Evolutionary conservation across 225 moss, liverwort and hornwort genomes (phyloP).

Genomic region (Physcomitrellopsis africana): DNA sequence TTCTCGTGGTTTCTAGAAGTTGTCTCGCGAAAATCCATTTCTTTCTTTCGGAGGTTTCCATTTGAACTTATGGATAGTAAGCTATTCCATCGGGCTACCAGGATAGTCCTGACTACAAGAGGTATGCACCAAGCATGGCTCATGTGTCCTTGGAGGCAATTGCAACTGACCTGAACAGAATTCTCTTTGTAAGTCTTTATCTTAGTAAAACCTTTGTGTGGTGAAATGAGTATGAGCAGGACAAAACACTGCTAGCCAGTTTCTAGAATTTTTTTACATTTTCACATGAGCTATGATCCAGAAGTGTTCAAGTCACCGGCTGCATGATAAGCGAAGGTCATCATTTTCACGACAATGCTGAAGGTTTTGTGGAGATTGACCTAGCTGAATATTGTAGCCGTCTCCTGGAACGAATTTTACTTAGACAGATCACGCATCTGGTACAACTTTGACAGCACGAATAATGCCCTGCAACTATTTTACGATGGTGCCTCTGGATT

Average conservation of each 20-base stretch:
- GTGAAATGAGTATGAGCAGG: too few relatives aligned
- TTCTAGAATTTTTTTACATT: conserved; percentile 25
- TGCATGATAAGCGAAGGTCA: conserved; percentile 30
- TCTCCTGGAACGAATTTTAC: conserved; percentile 36
- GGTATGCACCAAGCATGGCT: neutral
- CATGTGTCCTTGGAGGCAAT: conserved; percentile 23
- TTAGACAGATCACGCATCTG: conserved; percentile 27
- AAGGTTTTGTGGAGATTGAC: conserved; percentile 28
- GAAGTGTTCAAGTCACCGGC: conserved; percentile 38
- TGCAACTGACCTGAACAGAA: conserved; percentile 20
- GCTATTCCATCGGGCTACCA: neutral
- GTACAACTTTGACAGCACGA: conserved; percentile 37
- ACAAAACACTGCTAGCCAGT: neutral
- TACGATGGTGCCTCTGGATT: conserved; percentile 38
- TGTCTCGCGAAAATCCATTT: neutral
- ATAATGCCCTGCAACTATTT: conserved; percentile 38
- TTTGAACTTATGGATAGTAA: neutral
- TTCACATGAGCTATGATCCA: conserved; percentile 29
- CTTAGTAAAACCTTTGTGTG: neutral
- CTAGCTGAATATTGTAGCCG: conserved; percentile 25
- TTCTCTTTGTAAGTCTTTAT: neutral
- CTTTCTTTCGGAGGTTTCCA: neutral
- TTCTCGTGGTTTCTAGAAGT: neutral
- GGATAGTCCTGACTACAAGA: neutral
- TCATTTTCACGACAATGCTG: conserved; percentile 21